Evolutionary conservation across 495 filamentous ascomycete genomes (phyloP), one percentile per base, ranked within the genome.

Genomic region (Aspergillus nanangensis): DNA sequence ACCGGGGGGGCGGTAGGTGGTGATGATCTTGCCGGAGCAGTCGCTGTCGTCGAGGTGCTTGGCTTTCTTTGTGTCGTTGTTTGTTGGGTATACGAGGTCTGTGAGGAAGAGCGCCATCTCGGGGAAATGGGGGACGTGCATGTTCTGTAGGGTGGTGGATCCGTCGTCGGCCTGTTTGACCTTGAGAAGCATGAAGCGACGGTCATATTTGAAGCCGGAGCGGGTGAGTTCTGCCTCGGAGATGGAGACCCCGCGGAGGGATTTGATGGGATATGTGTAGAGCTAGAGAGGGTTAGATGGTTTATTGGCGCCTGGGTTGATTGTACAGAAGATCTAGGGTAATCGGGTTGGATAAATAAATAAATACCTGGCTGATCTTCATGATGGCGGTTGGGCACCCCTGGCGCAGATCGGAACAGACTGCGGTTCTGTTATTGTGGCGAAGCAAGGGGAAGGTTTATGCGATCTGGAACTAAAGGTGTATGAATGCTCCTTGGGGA

Each of bases 241-340:
- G 27, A 95, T 60, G 20, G 74, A 45, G 22, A 87, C 78, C 4
- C 77, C 81, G 4, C 84, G 80, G 1, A 96, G 76, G 2, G 83
- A 89, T 57, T 95, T 96, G 70, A 96, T 87, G 44, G 91, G 90
- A 60, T 95, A 94, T 33, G 87, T 74, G 66, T 88, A 93, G 24
- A 96, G 75, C 85, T 93, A 55, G 37, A 5, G 11, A 19, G 4
- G 19, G 17, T 22, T 13, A 39, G 11, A 44, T n/a, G n/a, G n/a
- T n/a, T n/a, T 36, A 29, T 24, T 29, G 11, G 2, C 3, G 1
- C 11, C n/a, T 8, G 1, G 17, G 13, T 21, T 37, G 29, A 36
- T 19, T n/a, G n/a, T n/a, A n/a, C n/a, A n/a, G n/a, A n/a, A n/a
- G n/a, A n/a, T n/a, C n/a, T n/a, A n/a, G n/a, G n/a, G n/a, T n/a